A percentile compares a stretch with the other conserved stretches of the same genome.
Conservation (phyloP, 306 rosid genomes). For the Calophaca sinica region DNA sequence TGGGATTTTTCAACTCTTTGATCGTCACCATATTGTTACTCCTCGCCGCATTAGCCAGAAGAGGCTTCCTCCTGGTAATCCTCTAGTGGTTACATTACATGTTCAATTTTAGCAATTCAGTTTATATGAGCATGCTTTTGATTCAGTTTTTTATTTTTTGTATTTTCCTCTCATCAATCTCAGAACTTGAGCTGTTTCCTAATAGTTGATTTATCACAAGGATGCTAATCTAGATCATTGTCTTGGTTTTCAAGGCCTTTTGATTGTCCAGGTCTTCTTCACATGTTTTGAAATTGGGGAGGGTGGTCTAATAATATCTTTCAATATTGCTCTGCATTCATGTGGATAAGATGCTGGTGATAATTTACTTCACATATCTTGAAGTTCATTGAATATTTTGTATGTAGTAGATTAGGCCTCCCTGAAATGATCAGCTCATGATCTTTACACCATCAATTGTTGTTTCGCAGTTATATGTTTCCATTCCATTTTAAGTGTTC, state of each 20-base stretch:
- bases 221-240: background rate
- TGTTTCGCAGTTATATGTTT: slow-evolving; percentile 38
- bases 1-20: slow-evolving; percentile 77
- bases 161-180: background rate
- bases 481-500: background rate
- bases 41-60: slow-evolving; percentile 60
- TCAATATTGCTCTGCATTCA: slow-evolving; percentile 22
- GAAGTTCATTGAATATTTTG: background rate
- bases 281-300: slow-evolving; percentile 17
- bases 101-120: background rate
- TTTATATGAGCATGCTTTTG: slow-evolving; percentile 5
- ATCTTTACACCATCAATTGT: background rate
- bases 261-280: background rate
- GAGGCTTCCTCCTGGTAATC: slow-evolving; percentile 66
- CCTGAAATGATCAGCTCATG: slow-evolving; percentile 9
- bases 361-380: slow-evolving; percentile 2
- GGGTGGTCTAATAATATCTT: background rate
- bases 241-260: slow-evolving; percentile 15
- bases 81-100: background rate
- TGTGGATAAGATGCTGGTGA: background rate
- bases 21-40: slow-evolving; percentile 63
- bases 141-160: background rate
- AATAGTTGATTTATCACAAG: no score
- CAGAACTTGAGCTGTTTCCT: background rate
- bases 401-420: slow-evolving; percentile 25